These are phyloP conservation scores for Euphorbia tirucalli DNA, from an alignment of 345 rosid genomes.

Conservation along the genomic window DNA sequence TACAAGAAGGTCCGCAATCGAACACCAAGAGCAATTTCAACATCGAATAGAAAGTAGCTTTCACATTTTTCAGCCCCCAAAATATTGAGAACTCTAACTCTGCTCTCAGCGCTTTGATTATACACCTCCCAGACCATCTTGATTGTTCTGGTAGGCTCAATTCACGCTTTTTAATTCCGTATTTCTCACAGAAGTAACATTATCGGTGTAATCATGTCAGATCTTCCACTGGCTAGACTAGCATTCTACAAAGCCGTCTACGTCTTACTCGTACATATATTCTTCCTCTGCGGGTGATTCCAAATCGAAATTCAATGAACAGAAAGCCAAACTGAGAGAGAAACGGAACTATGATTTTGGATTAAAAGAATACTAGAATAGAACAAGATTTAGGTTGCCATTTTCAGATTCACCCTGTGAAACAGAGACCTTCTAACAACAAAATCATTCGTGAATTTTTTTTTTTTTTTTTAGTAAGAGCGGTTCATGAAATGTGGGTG, in stretches of 20 bases:
- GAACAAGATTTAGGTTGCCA: too few species aligned
- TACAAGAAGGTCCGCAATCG: constrained; percentile 51
- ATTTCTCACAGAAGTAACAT: constrained; percentile 4
- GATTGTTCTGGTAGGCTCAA: constrained; percentile 18
- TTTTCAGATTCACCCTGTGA: too few species aligned
- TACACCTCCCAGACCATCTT: constrained; percentile 39
- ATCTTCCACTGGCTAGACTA: neutral
- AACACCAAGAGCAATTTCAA: constrained; percentile 52
- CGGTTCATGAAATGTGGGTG: too few species aligned
- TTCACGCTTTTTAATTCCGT: constrained; percentile 18
- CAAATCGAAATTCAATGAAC: neutral
- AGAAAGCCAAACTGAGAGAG: too few species aligned
- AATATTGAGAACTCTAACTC: constrained; percentile 24
- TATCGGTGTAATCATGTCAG: neutral
- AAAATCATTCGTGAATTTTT: too few species aligned
- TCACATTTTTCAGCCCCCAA: constrained; percentile 44
- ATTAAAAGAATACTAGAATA: too few species aligned
- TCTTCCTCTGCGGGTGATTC: neutral
- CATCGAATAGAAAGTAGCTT: constrained; percentile 50
- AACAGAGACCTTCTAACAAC: too few species aligned
- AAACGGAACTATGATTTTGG: too few species aligned
- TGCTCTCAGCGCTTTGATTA: constrained; percentile 18
- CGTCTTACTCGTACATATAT: neutral
- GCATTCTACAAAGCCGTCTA: neutral
- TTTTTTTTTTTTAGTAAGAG: too few species aligned